A percentile compares a stretch with the other conserved stretches of the same genome.
Evolutionary conservation across 306 rosid genomes (phyloP).

Genomic region (Casuarina glauca): DNA sequence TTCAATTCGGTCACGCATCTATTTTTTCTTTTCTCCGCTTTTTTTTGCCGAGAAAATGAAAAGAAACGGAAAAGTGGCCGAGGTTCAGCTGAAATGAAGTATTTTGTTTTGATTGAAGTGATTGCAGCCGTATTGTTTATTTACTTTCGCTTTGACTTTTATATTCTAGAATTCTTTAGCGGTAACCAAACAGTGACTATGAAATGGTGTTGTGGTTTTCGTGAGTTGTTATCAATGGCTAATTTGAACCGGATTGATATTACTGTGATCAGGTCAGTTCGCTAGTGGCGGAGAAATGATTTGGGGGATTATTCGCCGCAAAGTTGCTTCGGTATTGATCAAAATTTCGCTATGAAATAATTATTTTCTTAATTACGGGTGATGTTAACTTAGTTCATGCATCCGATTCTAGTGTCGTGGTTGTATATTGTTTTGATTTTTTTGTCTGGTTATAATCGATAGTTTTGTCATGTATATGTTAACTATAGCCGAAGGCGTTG

Average conservation of each 20-base stretch:
- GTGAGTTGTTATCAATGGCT: background rate
- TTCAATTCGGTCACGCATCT: background rate
- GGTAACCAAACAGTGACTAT: background rate
- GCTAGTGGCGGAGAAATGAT: slow-evolving; percentile 36
- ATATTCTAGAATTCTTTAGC: background rate
- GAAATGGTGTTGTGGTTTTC: background rate
- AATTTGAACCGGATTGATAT: background rate
- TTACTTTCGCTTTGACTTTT: background rate
- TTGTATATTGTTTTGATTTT: background rate
- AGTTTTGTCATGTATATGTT: slow-evolving; percentile 7
- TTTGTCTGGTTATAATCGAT: background rate
- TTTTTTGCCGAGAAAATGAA: background rate
- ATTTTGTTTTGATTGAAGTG: background rate
- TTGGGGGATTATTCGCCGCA: slow-evolving; percentile 48
- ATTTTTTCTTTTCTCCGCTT: background rate
- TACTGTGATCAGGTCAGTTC: slow-evolving; percentile 9
- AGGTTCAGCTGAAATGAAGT: background rate
- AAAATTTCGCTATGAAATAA: background rate
- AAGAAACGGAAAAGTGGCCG: background rate
- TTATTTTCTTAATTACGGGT: background rate
- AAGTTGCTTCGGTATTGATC: slow-evolving; percentile 39
- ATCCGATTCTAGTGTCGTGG: background rate
- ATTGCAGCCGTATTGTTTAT: background rate
- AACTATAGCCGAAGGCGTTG: slow-evolving; percentile 29
- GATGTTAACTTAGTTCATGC: background rate